phyloP scores from a whole-genome alignment of 306 rosid species.

The Gleditsia sinensis region DNA sequence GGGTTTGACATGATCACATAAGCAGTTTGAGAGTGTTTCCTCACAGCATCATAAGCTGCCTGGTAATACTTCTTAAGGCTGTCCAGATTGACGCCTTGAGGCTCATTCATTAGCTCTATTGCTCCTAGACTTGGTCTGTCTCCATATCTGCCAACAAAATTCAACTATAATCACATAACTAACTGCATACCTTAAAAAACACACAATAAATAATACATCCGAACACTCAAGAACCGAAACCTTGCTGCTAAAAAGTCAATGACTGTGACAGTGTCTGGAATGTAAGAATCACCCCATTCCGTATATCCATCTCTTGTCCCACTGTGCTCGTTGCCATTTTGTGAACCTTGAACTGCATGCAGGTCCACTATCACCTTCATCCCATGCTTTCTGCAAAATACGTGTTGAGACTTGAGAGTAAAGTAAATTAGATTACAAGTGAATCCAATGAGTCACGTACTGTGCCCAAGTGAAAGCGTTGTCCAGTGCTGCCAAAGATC shows the following conservation, averaged over 20 bases:
- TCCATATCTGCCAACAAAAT: constrained; percentile 41
- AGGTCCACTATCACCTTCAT: constrained; percentile 56
- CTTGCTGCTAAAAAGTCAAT: constrained; percentile 58
- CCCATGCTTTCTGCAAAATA: constrained; percentile 48
- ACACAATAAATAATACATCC: not conserved
- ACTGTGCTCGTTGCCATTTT: constrained; percentile 55
- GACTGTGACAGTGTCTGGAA: constrained; percentile 46
- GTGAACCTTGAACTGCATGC: constrained; percentile 64
- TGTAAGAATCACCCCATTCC: constrained; percentile 57
- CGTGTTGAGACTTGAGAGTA: no score
- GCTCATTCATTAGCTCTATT: constrained; percentile 55
- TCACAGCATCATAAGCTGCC: constrained; percentile 33
- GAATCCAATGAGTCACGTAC: constrained; percentile 34
- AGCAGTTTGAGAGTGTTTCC: constrained; percentile 37
- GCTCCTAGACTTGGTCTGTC: constrained; percentile 46
- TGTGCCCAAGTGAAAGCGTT: constrained; percentile 71
- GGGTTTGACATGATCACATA: constrained; percentile 58
- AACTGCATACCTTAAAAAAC: not conserved
- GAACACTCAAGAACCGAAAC: constrained; percentile 23
- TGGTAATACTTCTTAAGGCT: constrained; percentile 38
- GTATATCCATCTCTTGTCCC: constrained; percentile 53
- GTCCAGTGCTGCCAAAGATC: constrained; percentile 58
- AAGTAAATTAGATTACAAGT: not conserved
- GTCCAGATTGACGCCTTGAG: constrained; percentile 36
- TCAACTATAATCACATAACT: not conserved